Conservation (phyloP, 306 rosid species). For the Cicer cuneatum region DNA sequence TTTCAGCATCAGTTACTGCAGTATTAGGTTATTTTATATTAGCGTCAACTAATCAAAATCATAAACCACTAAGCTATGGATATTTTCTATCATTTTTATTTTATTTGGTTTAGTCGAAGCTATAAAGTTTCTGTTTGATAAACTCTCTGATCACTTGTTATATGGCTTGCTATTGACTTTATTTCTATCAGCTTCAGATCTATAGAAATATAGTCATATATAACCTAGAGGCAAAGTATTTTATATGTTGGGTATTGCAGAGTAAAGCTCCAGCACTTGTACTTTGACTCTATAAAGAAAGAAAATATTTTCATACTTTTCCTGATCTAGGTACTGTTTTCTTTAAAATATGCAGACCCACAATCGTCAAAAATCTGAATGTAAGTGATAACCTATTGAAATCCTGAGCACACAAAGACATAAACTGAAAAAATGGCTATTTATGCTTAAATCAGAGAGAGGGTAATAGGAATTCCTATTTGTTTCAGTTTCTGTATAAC, state of each 20-base stretch:
- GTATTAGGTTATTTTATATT: constrained; percentile 32
- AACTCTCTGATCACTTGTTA: constrained; percentile 10
- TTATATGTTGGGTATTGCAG: constrained; percentile 20
- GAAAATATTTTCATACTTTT: background rate
- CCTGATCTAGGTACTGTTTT: constrained; percentile 10
- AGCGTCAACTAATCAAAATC: constrained; percentile 34
- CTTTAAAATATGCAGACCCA: constrained; percentile 22
- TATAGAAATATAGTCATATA: constrained; percentile 1
- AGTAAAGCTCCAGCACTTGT: constrained; percentile 7
- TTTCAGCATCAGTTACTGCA: constrained; percentile 39
- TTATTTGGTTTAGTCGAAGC: constrained; percentile 31
- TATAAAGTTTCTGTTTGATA: background rate
- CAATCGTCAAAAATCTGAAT: constrained; percentile 21
- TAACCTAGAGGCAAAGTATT: background rate
- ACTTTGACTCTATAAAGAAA: constrained; percentile 7
- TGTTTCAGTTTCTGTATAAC: background rate
- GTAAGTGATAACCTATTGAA: constrained; percentile 15
- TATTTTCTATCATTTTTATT: constrained; percentile 18
- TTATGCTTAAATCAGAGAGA: constrained; percentile 8
- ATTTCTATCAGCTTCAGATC: background rate
- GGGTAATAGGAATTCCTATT: background rate
- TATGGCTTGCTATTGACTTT: constrained; percentile 14
- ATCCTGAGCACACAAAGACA: constrained; percentile 2
- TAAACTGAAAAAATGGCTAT: constrained; percentile 23
- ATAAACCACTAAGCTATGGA: constrained; percentile 21